Evolutionary conservation across 2,329 filamentous ascomycete species (phyloP), one percentile per base, ranked within the genome.

Genomic region (Aschersonia sp.): DNA sequence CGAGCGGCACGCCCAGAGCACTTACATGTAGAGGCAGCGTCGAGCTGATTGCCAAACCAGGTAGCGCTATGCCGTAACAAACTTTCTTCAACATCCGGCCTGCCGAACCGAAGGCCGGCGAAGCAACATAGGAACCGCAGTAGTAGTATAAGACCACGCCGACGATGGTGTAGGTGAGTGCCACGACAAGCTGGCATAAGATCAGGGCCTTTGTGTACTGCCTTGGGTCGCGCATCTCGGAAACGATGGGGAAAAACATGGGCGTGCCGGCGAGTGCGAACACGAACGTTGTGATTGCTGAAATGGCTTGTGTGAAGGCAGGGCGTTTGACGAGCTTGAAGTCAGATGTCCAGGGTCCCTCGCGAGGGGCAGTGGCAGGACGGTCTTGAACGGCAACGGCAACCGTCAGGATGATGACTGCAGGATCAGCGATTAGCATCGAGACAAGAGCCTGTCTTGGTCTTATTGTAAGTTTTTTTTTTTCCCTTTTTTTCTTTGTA

Each of bases 91-190:
- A 58, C 0, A 55, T 45, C 0, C 35, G 4, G 0, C 69, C 69
- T 1, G 68, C 69, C 31, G 66, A 70, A 2, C 68, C 70, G 5
- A 73, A 60, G 2, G 68, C 68, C 0, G 70, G 70, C 0, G 67
- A 70, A 1, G 68, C 63, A 4, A 73, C 66, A 45, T 63, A 68
- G 0, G 63, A 65, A 0, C 70, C 70, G 49, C 66, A 70, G 52
- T 57, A 72, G 50, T 63, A 64, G 56, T 72, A 72, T 2, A 73
- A 63, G 0, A 71, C 63, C 3, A 60, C 50, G 7, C 57, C 56
- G 6, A 68, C 58, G 7, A 57, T 47, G n/a, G 58, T 44, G 45
- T 66, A 66, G 8, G 60, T 60, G 10, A 58, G 40, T n/a, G 62
- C 54, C 2, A 66, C 53, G 2, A 51, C 54, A 51, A 22, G 52